Evolutionary conservation across 2,329 filamentous ascomycete species (phyloP), one percentile per base, ranked within the genome.

Genomic region (Dactylellina sp.): DNA sequence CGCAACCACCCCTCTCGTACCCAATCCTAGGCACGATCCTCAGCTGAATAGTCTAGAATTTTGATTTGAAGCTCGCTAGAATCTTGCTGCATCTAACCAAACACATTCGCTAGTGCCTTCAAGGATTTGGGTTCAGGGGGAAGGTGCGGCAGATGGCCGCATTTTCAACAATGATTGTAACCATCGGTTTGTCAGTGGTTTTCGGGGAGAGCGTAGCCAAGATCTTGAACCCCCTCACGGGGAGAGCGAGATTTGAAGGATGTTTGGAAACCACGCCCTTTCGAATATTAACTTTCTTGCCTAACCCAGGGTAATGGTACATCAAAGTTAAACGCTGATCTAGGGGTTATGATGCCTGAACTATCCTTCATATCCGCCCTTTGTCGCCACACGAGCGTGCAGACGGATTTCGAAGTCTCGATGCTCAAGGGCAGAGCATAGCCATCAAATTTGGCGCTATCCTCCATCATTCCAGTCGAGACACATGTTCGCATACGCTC

Each of bases 121-220:
- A 40, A 72, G 68, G 53, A 64, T 72, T 50, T 32, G 46, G 37
- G 16, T 24, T 46, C 14, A 16, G 49, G 40, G 16, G 2, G 20
- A 18, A 32, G 7, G 22, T 24, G n/a, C 20, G 7, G 11, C 28
- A 22, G 37, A 16, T 5, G 40, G 32, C 46, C 14, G 7, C 14
- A 49, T 50, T 7, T 28, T n/a, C 49, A n/a, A 18, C 3, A 9
- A 16, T 24, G 6, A 18, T 44, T 9, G 14, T 37, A 7, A 20
- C 28, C 28, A 12, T 40, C 18, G 32, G 35, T 53, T 46, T 47
- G 53, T 55, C n/a, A 56, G 52, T 18, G 11, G 40, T 20, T 24
- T 49, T 66, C 70, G 70, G 70, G 20, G 61, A 44, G 7, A 72
- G 68, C 68, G 68, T 40, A 22, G 44, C 60, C 39, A 65, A 65